phyloP scores from a whole-genome alignment of 306 rosid genomes.

The Begonia masoniana region DNA sequence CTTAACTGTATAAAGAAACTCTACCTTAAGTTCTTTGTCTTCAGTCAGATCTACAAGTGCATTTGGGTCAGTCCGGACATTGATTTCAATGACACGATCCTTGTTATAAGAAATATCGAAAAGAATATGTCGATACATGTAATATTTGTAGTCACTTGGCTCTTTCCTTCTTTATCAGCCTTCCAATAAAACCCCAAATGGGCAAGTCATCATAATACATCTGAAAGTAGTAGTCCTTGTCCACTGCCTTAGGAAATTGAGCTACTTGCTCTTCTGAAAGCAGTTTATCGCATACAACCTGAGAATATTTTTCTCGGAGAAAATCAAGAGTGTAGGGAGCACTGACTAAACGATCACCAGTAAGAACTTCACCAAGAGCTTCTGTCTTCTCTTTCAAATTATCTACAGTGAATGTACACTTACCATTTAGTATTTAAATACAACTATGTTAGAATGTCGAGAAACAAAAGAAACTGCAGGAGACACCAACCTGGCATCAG shows the following conservation, averaged over 20 bases:
- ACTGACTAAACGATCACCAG: conserved; percentile 73
- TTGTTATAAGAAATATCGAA: conserved; percentile 24
- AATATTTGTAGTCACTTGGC: conserved; percentile 42
- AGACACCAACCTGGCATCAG: conserved; percentile 52
- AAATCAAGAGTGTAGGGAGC: conserved; percentile 77
- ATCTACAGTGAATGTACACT: conserved; percentile 25
- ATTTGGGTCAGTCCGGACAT: conserved; percentile 38
- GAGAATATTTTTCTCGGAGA: conserved; percentile 35
- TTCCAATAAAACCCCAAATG: conserved; percentile 78
- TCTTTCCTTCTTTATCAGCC: conserved; percentile 60
- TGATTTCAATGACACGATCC: conserved; percentile 70
- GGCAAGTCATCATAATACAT: conserved; percentile 87
- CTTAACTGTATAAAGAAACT: conserved; percentile 53
- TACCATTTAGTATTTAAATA: not conserved
- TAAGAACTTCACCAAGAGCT: conserved; percentile 82
- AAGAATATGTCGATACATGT: too few species aligned
- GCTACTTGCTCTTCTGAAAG: conserved; percentile 50
- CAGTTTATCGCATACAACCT: conserved; percentile 31
- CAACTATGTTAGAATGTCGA: not conserved
- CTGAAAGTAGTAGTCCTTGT: conserved; percentile 70
- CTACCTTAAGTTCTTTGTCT: conserved; percentile 47
- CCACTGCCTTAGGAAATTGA: conserved; percentile 45
- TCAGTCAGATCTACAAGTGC: conserved; percentile 59
- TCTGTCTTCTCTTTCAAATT: conserved; percentile 61
- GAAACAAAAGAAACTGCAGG: not conserved